These are phyloP conservation scores for Cyathus striatus DNA, from an alignment of 768 basidiomycete species.

Conservation along the genomic window DNA sequence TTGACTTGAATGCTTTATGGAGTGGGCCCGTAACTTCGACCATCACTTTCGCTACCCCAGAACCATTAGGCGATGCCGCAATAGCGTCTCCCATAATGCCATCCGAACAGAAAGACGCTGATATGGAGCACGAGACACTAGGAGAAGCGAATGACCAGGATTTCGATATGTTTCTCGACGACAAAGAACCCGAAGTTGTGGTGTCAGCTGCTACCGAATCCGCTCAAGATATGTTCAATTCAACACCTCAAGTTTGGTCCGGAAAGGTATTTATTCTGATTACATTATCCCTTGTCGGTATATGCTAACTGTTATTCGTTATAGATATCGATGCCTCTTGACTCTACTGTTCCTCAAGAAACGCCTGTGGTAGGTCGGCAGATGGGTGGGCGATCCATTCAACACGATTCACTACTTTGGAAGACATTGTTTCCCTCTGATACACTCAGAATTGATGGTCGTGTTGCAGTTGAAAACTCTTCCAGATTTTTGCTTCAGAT, in stretches of 20 bases:
- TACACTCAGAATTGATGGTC: slow-evolving; percentile 74
- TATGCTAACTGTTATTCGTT: slow-evolving; percentile 10
- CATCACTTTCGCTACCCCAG: slow-evolving; percentile 9
- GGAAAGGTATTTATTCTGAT: slow-evolving; percentile 53
- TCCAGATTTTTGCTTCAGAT: slow-evolving; percentile 75
- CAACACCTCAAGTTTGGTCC: slow-evolving; percentile 61
- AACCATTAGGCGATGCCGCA: not conserved
- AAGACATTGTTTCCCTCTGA: slow-evolving; percentile 68
- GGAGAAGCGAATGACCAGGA: slow-evolving; percentile 66
- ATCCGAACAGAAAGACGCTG: slow-evolving; percentile 23
- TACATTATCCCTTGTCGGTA: not conserved
- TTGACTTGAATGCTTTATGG: slow-evolving; percentile 75
- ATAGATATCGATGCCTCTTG: slow-evolving; percentile 78
- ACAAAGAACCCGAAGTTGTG: slow-evolving; percentile 42
- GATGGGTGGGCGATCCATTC: slow-evolving; percentile 67
- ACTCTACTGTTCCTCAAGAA: slow-evolving; percentile 64
- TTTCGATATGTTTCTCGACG: slow-evolving; percentile 81
- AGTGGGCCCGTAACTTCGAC: slow-evolving; percentile 36
- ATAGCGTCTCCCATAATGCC: too few species aligned
- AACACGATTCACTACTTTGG: slow-evolving; percentile 61
- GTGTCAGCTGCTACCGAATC: slow-evolving; percentile 27
- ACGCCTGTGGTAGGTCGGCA: slow-evolving; percentile 69
- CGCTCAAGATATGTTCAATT: slow-evolving; percentile 47
- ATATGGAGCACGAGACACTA: slow-evolving; percentile 35
- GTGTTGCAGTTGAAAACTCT: slow-evolving; percentile 74